Evolutionary conservation across 805 yeast genomes (phyloP).

Genomic region (Hanseniaspora hatyaiensis): DNA sequence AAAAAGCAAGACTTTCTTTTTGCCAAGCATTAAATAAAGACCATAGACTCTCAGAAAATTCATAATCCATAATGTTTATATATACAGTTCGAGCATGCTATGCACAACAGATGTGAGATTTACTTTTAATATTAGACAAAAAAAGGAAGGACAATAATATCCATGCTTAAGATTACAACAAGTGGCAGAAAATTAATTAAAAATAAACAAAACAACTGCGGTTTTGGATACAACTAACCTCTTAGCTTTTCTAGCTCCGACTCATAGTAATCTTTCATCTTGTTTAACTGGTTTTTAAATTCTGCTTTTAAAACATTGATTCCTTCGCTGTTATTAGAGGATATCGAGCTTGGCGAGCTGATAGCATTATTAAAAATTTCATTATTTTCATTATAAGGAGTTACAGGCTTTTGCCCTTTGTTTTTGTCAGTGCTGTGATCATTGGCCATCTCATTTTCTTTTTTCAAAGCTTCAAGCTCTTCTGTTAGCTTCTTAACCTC

Average conservation of each 20-base stretch:
- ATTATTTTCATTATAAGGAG: neutral
- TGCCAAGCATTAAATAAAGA: too few species aligned
- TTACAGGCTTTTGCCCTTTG: neutral
- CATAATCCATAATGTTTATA: too few species aligned
- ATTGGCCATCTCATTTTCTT: neutral
- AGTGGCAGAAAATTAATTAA: too few species aligned
- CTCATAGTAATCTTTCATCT: constrained; percentile 12
- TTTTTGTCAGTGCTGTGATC: neutral
- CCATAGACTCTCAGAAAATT: too few species aligned
- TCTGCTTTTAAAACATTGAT: constrained; percentile 8
- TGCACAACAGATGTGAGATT: too few species aligned
- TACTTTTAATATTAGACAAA: too few species aligned
- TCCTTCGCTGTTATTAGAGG: constrained; percentile 11
- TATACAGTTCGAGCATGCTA: too few species aligned
- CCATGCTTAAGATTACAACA: too few species aligned
- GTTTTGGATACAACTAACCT: neutral
- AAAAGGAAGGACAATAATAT: too few species aligned
- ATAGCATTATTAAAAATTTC: neutral
- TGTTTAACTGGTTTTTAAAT: constrained; percentile 8
- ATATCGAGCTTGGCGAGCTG: constrained; percentile 7
- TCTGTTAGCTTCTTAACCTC: constrained; percentile 1
- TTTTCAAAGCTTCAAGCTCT: neutral
- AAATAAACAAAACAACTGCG: neutral
- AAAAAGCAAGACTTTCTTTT: too few species aligned
- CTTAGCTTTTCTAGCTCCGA: constrained; percentile 10